phyloP scores from a whole-genome alignment of 2,329 filamentous ascomycete genomes.

The Corniculantispora saksenae region DNA sequence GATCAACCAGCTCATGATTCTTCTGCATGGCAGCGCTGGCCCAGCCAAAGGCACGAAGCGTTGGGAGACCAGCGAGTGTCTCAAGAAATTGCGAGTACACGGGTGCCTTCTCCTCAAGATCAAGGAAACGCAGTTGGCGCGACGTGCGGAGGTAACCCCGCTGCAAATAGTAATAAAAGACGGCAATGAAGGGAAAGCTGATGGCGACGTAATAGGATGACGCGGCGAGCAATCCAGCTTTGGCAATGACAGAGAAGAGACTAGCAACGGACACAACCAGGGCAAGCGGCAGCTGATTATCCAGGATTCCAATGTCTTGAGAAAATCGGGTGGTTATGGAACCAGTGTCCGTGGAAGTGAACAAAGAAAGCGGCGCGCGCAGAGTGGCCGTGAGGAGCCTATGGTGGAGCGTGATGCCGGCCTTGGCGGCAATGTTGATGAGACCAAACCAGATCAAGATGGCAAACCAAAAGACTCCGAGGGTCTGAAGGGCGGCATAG shows the following conservation, averaged over 20 bases:
- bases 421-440: slow-evolving; percentile 29
- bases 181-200: slow-evolving; percentile 44
- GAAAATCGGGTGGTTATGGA: slow-evolving; percentile 46
- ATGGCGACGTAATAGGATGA: slow-evolving; percentile 38
- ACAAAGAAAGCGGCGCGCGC: slow-evolving; percentile 42
- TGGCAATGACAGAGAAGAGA: slow-evolving; percentile 32
- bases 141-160: slow-evolving; percentile 44
- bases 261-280: slow-evolving; percentile 36
- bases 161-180: slow-evolving; percentile 45
- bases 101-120: slow-evolving; percentile 44
- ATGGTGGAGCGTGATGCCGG: slow-evolving; percentile 29
- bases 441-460: slow-evolving; percentile 31
- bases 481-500: slow-evolving; percentile 28
- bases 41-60: slow-evolving; percentile 57
- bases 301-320: slow-evolving; percentile 46
- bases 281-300: slow-evolving; percentile 42
- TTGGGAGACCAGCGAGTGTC: slow-evolving; percentile 47
- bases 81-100: slow-evolving; percentile 46
- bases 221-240: slow-evolving; percentile 27
- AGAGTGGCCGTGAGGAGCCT: slow-evolving; percentile 28
- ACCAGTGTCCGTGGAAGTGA: slow-evolving; percentile 42
- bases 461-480: slow-evolving; percentile 26
- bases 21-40: slow-evolving; percentile 38
- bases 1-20: slow-evolving; percentile 51
- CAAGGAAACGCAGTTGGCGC: slow-evolving; percentile 42